phyloP scores from a whole-genome alignment of 192 early-diverging fungal genomes.

The Piromyces sp. region DNA sequence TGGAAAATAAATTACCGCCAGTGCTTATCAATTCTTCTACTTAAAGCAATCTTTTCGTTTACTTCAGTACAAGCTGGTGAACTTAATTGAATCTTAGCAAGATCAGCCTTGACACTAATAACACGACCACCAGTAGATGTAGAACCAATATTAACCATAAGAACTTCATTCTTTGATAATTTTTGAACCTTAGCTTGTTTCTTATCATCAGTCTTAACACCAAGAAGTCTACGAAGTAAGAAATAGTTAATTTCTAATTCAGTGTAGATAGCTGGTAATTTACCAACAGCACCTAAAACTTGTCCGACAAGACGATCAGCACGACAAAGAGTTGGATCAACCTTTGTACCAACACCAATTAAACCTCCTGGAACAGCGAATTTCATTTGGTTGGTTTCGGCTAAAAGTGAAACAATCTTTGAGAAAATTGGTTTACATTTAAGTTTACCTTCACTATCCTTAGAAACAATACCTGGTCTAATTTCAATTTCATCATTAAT shows the following conservation, averaged over 20 bases:
- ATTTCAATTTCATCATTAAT: constrained; percentile 93
- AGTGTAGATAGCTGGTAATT: constrained; percentile 79
- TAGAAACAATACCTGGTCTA: constrained; percentile 80
- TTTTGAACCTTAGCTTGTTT: constrained; percentile 89
- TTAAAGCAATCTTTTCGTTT: constrained; percentile 88
- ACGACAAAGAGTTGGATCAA: constrained; percentile 91
- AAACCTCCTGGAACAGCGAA: constrained; percentile 99
- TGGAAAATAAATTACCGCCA: constrained; percentile 55
- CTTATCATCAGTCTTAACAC: constrained; percentile 93
- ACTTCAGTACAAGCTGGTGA: constrained; percentile 87
- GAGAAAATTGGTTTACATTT: constrained; percentile 74
- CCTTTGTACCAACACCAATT: constrained; percentile 90
- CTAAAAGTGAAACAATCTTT: constrained; percentile 65
- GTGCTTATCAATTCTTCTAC: constrained; percentile 88
- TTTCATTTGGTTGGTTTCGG: constrained; percentile 77
- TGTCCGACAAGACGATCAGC: constrained; percentile 91
- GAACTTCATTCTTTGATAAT: constrained; percentile 76
- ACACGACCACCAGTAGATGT: constrained; percentile 89
- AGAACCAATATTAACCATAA: constrained; percentile 94
- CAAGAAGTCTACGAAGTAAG: constrained; percentile 83
- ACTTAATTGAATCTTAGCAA: constrained; percentile 83
- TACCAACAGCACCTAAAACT: constrained; percentile 80
- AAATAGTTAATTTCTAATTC: constrained; percentile 96
- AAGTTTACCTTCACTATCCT: constrained; percentile 69
- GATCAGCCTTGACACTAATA: constrained; percentile 76